phyloP scores from a whole-genome alignment of 345 rosid genomes.

The Linum usitatissimum region DNA sequence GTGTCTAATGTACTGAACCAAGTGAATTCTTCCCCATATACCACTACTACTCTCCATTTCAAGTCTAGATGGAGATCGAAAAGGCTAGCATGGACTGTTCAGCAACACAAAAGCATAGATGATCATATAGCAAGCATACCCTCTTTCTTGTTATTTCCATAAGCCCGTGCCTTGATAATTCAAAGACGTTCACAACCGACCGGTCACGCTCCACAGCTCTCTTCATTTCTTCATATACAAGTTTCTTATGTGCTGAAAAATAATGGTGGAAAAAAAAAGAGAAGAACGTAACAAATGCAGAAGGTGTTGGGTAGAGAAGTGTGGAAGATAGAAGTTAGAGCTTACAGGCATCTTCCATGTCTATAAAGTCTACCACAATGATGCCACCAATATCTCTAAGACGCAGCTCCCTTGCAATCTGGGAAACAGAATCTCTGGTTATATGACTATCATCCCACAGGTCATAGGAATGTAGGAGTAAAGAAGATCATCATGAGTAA shows the following conservation, averaged over 20 bases:
- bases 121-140: slow-evolving; percentile 30
- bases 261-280: slow-evolving; percentile 6
- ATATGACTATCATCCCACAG: slow-evolving; percentile 8
- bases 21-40: neutral
- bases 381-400: slow-evolving; percentile 94
- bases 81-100: neutral
- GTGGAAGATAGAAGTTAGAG: slow-evolving; percentile 20
- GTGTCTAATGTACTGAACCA: neutral
- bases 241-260: slow-evolving; percentile 76
- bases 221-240: slow-evolving; percentile 86
- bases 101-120: neutral
- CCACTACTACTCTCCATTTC: neutral
- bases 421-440: slow-evolving; percentile 20
- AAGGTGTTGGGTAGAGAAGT: neutral
- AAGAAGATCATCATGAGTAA: neutral
- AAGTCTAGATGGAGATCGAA: neutral
- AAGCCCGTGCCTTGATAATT: slow-evolving; percentile 85
- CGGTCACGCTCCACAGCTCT: slow-evolving; percentile 86
- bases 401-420: slow-evolving; percentile 96
- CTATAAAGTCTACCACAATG: slow-evolving; percentile 96
- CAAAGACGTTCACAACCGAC: slow-evolving; percentile 82
- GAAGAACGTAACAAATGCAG: neutral
- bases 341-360: slow-evolving; percentile 89
- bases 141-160: slow-evolving; percentile 99
- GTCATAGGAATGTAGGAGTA: slow-evolving; percentile 5